Conservation (phyloP, 108 stramenopile genomes). For the Pseudonitzschia pungens region DNA sequence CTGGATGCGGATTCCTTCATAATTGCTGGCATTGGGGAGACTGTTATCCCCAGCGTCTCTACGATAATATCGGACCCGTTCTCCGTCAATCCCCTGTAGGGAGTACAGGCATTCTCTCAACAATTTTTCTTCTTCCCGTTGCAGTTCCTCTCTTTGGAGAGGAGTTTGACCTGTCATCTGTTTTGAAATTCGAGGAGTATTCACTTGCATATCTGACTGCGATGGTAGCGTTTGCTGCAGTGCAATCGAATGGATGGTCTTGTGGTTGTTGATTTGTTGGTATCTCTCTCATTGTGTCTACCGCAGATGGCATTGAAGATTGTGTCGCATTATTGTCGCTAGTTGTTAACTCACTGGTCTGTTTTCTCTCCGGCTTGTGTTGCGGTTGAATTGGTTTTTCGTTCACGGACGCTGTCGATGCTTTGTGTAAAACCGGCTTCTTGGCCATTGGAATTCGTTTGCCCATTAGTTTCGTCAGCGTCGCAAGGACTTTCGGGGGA, state of each 20-base stretch:
- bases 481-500: slow-evolving; percentile 25
- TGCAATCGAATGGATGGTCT: neutral
- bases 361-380: neutral
- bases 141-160: slow-evolving; percentile 23
- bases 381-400: neutral
- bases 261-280: neutral
- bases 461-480: slow-evolving; percentile 35
- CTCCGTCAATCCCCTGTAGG: slow-evolving; percentile 56
- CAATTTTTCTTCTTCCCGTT: slow-evolving; percentile 46
- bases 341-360: neutral
- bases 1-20: slow-evolving; percentile 35
- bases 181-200: neutral
- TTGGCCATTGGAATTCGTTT: slow-evolving; percentile 21
- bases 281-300: neutral
- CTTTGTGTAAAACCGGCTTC: neutral
- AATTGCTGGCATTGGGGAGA: neutral
- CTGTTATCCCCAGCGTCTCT: slow-evolving; percentile 7
- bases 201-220: neutral
- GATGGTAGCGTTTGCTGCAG: neutral
- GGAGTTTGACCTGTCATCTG: neutral
- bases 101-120: slow-evolving; percentile 55
- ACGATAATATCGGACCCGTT: slow-evolving; percentile 41
- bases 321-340: neutral
- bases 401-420: neutral
- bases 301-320: too few species aligned